These are phyloP conservation scores for Plasmodium yoelii DNA, from an alignment of 169 alveolate species.

Conservation along the genomic window DNA sequence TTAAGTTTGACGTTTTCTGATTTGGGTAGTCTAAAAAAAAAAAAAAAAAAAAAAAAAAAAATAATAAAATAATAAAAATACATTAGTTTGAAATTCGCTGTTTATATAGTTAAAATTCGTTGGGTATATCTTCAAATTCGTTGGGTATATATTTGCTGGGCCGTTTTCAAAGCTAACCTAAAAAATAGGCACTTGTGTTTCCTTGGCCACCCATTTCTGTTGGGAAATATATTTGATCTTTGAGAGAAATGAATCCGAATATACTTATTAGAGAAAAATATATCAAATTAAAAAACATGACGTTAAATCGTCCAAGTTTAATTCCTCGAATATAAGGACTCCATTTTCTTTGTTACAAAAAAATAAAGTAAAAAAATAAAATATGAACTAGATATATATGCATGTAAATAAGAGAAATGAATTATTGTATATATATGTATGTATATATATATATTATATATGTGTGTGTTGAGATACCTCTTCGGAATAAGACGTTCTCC, in stretches of 20 bases:
- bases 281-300: slow-evolving; percentile 59
- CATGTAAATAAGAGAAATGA: background rate
- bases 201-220: slow-evolving; percentile 61
- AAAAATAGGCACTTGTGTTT: slow-evolving; percentile 30
- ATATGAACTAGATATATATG: background rate
- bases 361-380: background rate
- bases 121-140: no score
- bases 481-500: slow-evolving; percentile 45
- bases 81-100: no score
- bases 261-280: slow-evolving; percentile 46
- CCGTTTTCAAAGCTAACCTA: no score
- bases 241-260: slow-evolving; percentile 51
- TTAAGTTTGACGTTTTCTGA: slow-evolving; percentile 78
- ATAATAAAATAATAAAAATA: no score
- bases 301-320: slow-evolving; percentile 83
- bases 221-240: slow-evolving; percentile 40
- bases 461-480: slow-evolving; percentile 55
- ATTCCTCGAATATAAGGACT: slow-evolving; percentile 92
- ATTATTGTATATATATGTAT: no score
- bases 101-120: no score
- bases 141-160: no score
- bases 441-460: no score
- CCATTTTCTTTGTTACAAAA: slow-evolving; percentile 87
- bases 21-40: slow-evolving; percentile 77
- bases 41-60: no score